Evolutionary conservation across 768 basidiomycete species (phyloP), one percentile per base, ranked within the genome.

Genomic region (Wakefieldia striispora): DNA sequence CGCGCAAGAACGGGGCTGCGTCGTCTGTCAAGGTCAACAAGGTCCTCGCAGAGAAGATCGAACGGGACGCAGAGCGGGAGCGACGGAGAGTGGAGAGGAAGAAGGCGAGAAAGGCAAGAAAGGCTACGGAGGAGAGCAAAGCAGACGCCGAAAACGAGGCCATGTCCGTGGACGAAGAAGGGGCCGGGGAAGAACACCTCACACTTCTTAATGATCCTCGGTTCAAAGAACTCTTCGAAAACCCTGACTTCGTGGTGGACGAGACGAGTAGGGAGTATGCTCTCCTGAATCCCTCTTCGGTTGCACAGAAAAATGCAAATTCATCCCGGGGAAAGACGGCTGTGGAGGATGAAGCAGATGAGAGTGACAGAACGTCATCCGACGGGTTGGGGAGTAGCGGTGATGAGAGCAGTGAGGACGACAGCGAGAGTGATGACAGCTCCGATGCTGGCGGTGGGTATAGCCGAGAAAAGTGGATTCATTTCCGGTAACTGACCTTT

Each of bases 211-310:
- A 72, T 39, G 97, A 99, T 69, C 83, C 86, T 47, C 87, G 97
- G 47, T 99, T 98, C 79, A 76, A 84, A 49, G 86, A 82, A 39
- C 78, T 99, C 34, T 99, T 97, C 69, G 83, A 91, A 70, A 84
- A 97, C 62, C 86, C 91, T 4, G 89, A 90, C 48, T 99, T 91
- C 67, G 79, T 87, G 60, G 89, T 99, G 56, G 95, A 98, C 69
- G 90, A 94, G 72, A 79, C 71, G 36, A 89, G 76, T 57, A 77
- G 90, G 59, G 97, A 98, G 72, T 98, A 78, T 66, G 88, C 86
- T n/a, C 69, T 98, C 56, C 81, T 97, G 64, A 94, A 98, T 67
- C 95, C 95, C 13, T 95, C 93, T 17, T 70, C 86, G 10, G 82
- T 72, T n/a, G 76, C 80, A 26, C 78, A 79, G 63, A 80, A 74